phyloP scores from a whole-genome alignment of 495 filamentous ascomycete species.

The Lepraria neglecta region DNA sequence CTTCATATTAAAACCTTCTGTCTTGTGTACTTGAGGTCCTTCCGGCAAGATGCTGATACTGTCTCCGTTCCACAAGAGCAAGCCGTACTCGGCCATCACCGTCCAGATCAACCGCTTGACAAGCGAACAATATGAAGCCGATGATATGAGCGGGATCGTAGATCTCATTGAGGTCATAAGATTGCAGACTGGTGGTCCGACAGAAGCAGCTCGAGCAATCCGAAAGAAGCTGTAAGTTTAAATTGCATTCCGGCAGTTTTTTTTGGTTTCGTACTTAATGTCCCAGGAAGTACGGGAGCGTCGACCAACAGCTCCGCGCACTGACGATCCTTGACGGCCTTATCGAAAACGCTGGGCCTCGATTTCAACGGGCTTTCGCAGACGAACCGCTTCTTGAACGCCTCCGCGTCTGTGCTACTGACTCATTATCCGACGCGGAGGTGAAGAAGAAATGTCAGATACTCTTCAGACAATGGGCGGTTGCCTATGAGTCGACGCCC shows the following conservation, averaged over 20 bases:
- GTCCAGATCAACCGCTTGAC: slow-evolving; percentile 91
- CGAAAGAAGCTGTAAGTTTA: slow-evolving; percentile 84
- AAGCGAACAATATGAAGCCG: slow-evolving; percentile 79
- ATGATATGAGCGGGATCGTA: slow-evolving; percentile 85
- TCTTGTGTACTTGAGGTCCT: neutral
- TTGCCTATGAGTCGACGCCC: slow-evolving; percentile 69
- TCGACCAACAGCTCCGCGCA: slow-evolving; percentile 85
- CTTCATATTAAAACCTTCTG: slow-evolving; percentile 13
- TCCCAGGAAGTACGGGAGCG: slow-evolving; percentile 80
- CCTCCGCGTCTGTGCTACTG: slow-evolving; percentile 78
- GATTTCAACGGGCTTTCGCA: slow-evolving; percentile 80
- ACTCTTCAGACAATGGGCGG: slow-evolving; percentile 83
- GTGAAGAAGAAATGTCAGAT: slow-evolving; percentile 81
- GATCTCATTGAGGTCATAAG: slow-evolving; percentile 91
- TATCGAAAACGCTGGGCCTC: slow-evolving; percentile 86
- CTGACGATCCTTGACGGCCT: slow-evolving; percentile 87
- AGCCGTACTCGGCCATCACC: slow-evolving; percentile 89
- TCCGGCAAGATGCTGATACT: slow-evolving; percentile 19
- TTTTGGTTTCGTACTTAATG: neutral
- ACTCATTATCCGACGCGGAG: slow-evolving; percentile 73
- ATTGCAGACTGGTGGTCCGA: slow-evolving; percentile 80
- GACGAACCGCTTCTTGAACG: slow-evolving; percentile 94
- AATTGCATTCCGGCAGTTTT: neutral
- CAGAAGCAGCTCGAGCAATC: slow-evolving; percentile 84
- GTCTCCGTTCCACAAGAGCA: slow-evolving; percentile 52